Percentiles rank a stretch among this genome's conserved stretches.
Conservation (phyloP, 2,329 filamentous ascomycete species). For the Colletotrichum aenigma region DNA sequence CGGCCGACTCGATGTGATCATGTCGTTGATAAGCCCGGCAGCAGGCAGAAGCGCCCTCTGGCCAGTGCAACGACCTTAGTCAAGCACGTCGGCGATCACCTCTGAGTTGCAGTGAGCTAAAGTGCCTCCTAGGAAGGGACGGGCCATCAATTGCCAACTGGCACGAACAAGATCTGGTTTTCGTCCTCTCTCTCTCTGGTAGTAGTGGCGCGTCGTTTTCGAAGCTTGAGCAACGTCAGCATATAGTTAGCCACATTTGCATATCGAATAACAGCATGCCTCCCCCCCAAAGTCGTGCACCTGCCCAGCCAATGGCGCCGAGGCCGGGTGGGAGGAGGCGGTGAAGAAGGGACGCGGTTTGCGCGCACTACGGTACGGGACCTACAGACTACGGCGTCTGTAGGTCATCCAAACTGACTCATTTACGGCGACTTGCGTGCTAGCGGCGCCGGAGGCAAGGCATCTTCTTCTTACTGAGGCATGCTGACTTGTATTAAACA, state of each 20-base stretch:
- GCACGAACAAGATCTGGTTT: neutral
- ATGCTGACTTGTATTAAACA: neutral
- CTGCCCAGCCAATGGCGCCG: constrained; percentile 6
- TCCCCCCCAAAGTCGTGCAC: neutral
- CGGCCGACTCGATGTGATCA: neutral
- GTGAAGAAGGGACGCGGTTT: neutral
- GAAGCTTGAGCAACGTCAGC: neutral
- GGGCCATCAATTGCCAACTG: constrained; percentile 2
- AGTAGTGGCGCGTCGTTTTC: neutral
- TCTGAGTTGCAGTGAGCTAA: neutral
- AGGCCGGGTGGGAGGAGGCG: neutral
- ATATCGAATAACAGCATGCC: neutral
- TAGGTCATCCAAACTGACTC: constrained; percentile 11
- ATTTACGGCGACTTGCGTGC: neutral
- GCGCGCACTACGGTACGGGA: neutral
- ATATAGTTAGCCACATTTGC: constrained; percentile 8
- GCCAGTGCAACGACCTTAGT: neutral
- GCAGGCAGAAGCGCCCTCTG: neutral
- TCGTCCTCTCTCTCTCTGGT: neutral
- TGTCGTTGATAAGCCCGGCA: neutral
- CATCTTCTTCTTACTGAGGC: neutral
- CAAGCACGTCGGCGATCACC: neutral
- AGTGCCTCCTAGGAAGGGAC: neutral
- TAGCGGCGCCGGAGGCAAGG: neutral
- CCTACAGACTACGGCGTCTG: neutral